Evolutionary conservation across 768 basidiomycete genomes (phyloP), one percentile per base, ranked within the genome.

Genomic region (Macrolepiota fuliginosa): DNA sequence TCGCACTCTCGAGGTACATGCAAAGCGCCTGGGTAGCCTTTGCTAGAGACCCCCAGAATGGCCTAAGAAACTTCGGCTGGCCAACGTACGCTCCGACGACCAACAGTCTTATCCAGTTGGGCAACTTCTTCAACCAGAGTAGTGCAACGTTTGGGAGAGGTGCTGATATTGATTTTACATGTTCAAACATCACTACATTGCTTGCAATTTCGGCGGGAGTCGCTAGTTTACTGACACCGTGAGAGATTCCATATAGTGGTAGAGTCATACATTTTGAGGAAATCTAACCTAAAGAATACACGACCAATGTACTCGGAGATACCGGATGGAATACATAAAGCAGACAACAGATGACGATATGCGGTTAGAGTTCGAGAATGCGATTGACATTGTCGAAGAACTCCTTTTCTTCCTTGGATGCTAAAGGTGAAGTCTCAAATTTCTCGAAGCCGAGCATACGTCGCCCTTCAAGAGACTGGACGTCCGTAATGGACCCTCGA

Each of bases 1-100:
- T 73, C n/a, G 64, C 68, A n/a, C 67, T 79, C 39, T 73, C 77
- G 1, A 68, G 62, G 55, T 75, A 72, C 56, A 57, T 78, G 1
- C 77, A 79, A 62, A 63, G 66, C 5, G 77, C 76, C 0, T 80
- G 79, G 78, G 76, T 78, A 1, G 69, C 74, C 5, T 80, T 80
- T 56, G 77, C 78, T n/a, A 71, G 74, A n/a, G 69, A 79, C 64
- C 76, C 78, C 1, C 36, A 56, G 4, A 56, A 70, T 11, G 77
- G 76, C 1, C 60, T 77, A 54, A 47, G 56, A 0, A 60, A 56
- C 13, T 46, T 63, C 19, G 68, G 64, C 12, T 71, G 70, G 69
- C 70, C 70, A 24, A 45, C 52, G 24, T 71, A 68, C 49, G 57
- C 66, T 32, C 67, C 65, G 15, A 54, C 65, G 10, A 57, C 59